These are phyloP conservation scores for Solanum rostratum DNA, from an alignment of 257 asterid genomes.

Conservation along the genomic window DNA sequence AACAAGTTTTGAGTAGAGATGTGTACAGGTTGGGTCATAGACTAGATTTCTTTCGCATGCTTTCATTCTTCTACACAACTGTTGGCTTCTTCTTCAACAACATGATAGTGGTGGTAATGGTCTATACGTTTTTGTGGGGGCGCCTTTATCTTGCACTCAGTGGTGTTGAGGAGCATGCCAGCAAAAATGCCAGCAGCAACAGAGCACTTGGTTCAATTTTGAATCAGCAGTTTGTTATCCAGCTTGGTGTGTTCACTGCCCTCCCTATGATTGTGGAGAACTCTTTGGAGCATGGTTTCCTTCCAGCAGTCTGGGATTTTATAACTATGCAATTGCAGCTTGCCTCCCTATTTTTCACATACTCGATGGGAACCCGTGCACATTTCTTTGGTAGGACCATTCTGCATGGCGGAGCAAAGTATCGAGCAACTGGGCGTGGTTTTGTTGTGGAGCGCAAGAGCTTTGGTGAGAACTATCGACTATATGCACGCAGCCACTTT, in stretches of 20 bases:
- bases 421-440: slow-evolving; percentile 93
- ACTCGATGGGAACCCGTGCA: slow-evolving; percentile 89
- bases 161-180: slow-evolving; percentile 48
- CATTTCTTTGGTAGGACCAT: slow-evolving; percentile 91
- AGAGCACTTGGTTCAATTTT: slow-evolving; percentile 70
- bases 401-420: slow-evolving; percentile 94
- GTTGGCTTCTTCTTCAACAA: slow-evolving; percentile 82
- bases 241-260: slow-evolving; percentile 76
- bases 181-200: slow-evolving; percentile 36
- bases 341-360: slow-evolving; percentile 63
- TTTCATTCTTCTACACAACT: slow-evolving; percentile 80
- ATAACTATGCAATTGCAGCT: slow-evolving; percentile 84
- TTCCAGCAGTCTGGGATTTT: slow-evolving; percentile 80
- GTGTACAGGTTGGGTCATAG: slow-evolving; percentile 86
- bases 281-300: slow-evolving; percentile 80
- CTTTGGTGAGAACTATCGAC: slow-evolving; percentile 72
- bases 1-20: slow-evolving; percentile 90
- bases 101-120: slow-evolving; percentile 77
- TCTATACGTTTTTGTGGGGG: slow-evolving; percentile 79
- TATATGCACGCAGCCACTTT: slow-evolving; percentile 88
- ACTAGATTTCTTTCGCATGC: slow-evolving; percentile 95
- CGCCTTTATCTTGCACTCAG: slow-evolving; percentile 84
- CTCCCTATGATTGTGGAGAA: slow-evolving; percentile 94
- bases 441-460: slow-evolving; percentile 88
- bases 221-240: slow-evolving; percentile 87